These are phyloP conservation scores for Toxicodendron radicans DNA, from an alignment of 345 rosid species.

Conservation along the genomic window DNA sequence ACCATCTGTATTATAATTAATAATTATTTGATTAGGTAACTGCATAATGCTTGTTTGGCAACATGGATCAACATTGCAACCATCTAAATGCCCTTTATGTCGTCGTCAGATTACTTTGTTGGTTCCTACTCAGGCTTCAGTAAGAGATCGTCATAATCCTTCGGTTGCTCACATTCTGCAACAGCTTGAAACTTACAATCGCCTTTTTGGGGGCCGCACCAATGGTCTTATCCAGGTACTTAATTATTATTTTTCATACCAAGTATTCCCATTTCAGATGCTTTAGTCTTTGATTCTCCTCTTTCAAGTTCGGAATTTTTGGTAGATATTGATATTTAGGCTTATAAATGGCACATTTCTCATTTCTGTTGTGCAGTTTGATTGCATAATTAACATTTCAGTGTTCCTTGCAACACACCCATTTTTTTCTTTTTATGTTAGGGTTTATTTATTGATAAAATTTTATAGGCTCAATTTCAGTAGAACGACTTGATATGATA, in stretches of 20 bases:
- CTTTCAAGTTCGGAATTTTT: too few relatives aligned
- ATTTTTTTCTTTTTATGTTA: too few relatives aligned
- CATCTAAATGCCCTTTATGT: conserved; percentile 89
- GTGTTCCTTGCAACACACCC: too few relatives aligned
- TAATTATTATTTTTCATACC: not conserved
- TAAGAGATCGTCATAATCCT: conserved; percentile 43
- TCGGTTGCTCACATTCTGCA: conserved; percentile 49
- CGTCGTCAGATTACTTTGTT: conserved; percentile 79
- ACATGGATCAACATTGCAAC: conserved; percentile 65
- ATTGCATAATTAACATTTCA: too few relatives aligned
- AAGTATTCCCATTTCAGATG: too few relatives aligned
- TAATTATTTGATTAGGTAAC: conserved; percentile 37
- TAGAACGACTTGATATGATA: not conserved
- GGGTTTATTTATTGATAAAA: too few relatives aligned
- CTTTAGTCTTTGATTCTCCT: not conserved
- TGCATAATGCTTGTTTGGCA: conserved; percentile 91
- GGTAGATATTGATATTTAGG: too few relatives aligned
- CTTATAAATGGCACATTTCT: too few relatives aligned
- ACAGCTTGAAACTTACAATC: conserved; percentile 70
- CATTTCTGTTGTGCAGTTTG: too few relatives aligned
- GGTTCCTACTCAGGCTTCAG: conserved; percentile 66
- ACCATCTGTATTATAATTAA: not conserved
- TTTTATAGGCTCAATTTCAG: too few relatives aligned
- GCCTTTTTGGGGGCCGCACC: conserved; percentile 56
- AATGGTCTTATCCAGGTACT: conserved; percentile 64